Conservation (phyloP, 257 asterid genomes). For the Salvia splendens region DNA sequence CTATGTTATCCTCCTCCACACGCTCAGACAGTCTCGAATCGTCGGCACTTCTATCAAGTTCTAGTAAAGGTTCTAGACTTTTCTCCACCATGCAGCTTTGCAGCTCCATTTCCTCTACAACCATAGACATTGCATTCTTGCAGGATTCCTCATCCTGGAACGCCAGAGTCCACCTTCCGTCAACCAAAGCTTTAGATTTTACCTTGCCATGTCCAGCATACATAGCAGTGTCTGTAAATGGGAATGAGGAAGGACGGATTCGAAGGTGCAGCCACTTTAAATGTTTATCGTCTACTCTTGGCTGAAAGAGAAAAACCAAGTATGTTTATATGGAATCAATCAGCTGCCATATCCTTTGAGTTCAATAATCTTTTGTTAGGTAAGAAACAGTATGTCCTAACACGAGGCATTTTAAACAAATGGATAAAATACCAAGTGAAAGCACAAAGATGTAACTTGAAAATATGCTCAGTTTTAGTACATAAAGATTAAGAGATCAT, state of each 20-base stretch:
- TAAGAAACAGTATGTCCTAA: too few species aligned
- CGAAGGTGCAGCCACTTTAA: constrained; percentile 93
- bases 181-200: constrained; percentile 70
- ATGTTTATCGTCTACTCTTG: constrained; percentile 79
- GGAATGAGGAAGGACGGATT: constrained; percentile 77
- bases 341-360: constrained; percentile 9
- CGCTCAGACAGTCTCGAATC: constrained; percentile 29
- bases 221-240: constrained; percentile 51
- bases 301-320: constrained; percentile 53
- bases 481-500: not conserved
- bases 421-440: not conserved
- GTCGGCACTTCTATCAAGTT: constrained; percentile 43
- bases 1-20: constrained; percentile 37
- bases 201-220: constrained; percentile 50
- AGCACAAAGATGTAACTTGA: not conserved
- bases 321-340: not conserved
- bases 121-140: constrained; percentile 66
- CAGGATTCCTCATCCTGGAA: constrained; percentile 81
- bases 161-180: constrained; percentile 97
- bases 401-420: not conserved
- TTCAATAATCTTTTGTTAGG: not conserved
- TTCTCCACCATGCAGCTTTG: constrained; percentile 64
- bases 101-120: constrained; percentile 61
- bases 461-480: constrained; percentile 4
- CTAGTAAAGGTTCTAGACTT: constrained; percentile 61